Base-by-base conservation (phyloP, 2,329 filamentous ascomycete genomes). In the Neophaeococcomyces aloes region DNA sequence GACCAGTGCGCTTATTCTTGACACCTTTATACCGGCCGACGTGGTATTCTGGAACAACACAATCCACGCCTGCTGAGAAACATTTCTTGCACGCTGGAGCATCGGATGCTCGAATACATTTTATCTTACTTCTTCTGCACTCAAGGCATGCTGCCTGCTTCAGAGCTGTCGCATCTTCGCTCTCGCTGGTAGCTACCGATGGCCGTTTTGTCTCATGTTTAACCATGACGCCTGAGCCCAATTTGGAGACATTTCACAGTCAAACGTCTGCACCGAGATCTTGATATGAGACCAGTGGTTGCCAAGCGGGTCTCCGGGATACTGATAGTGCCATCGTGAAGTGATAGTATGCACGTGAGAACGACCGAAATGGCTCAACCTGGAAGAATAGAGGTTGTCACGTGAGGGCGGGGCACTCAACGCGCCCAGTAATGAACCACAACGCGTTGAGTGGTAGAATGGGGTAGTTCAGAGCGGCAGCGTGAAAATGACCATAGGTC, bases 1-100 rank as follows among this genome's bases (percentile, higher is more conserved):
- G 64, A 1, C 82, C 82, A 13, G 78, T 81, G 31, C 82, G 76
- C 61, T 86, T 86, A 61, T 86, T 86, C 60, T 85, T 86, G 48
- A 85, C 81, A 17, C 81, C 82, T 57, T 85, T 85, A 56, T 83
- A 80, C 38, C 82, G 69, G 6, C 81, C 81, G 3, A 83, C 73
- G 49, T 84, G 80, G 56, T 84, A 83, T n/a, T 74, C 74, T n/a
- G 74, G 81, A 2, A 83, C 76, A 4, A 83, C 65, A 57, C 81
- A 86, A 47, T 83, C 76, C 11, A 65, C 58, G 27, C 72, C 68
- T 6, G 72, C 64, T 55, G 77, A 71, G 42, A 68, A 64, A 58
- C 79, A 83, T 59, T 76, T 71, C 51, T 77, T 76, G 58, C 79
- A 83, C 19, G 69, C 65, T 15, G 64, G 56, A 46, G 74, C 67